Base-by-base conservation (phyloP, 1,284 basidiomycete species). In the Rhodofomes roseus region DNA sequence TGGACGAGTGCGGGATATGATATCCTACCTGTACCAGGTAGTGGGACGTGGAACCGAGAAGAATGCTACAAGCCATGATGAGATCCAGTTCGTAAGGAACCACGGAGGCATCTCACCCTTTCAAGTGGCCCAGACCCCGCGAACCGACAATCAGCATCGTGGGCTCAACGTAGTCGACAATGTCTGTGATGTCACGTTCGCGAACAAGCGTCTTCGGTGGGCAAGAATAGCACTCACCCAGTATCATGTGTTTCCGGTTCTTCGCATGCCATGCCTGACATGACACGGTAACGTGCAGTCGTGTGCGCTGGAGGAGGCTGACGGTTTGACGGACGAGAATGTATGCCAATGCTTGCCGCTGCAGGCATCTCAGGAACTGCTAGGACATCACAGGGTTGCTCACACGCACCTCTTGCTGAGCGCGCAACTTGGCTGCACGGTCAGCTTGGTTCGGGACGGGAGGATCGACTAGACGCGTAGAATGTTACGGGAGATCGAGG, bases 221-320 rank as follows among this genome's bases (percentile, higher is more conserved):
- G 18, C 46, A 40, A 27, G 34, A n/a, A 18, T 54, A 57, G 16
- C n/a, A 70, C 81, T 60, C 55, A 88, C 89, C 88, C 27, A 98
- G 78, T 12, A 98, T 77, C 91, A 98, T 97, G 72, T 97, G 94
- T 27, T 95, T 79, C 7, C 91, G 82, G 70, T 97, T 96, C 79
- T 96, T 97, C 25, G 94, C 93, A 68, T 98, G 96, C 83, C 96
- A 90, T 22, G 96, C 95, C 76, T 98, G 95, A 73, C 96, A 98
- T 1, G 86, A 83, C 44, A 98, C 86, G 0, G 85, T 88, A 31
- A 97, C 92, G 65, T 96, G 87, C 52, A 98, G 78, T 60, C 83
- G 83, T 0, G 96, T 98, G 31, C 96, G 89, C 72, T 97, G 94
- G 29, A 99, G 81, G 18, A 98, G 81, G 16, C 89, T 84, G 0